A percentile compares a stretch with the other conserved stretches of the same genome.
Conservation (phyloP, 2,329 filamentous ascomycete genomes). For the Ustulina deusta region DNA sequence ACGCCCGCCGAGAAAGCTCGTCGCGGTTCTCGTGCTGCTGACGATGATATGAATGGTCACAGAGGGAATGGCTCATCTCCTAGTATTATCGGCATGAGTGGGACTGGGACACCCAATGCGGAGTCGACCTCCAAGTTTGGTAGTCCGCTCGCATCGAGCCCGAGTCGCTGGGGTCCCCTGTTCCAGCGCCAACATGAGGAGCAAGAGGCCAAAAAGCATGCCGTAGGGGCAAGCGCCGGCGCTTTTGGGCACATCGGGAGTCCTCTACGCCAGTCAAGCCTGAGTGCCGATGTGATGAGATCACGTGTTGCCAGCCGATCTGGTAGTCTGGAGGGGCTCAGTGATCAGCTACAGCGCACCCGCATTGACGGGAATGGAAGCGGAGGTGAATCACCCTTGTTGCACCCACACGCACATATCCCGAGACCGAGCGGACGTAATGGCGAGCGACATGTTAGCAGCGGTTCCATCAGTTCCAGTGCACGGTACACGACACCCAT, state of each 20-base stretch:
- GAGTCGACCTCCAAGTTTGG: slow-evolving; percentile 68
- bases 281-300: slow-evolving; percentile 65
- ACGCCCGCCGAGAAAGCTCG: slow-evolving; percentile 76
- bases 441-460: slow-evolving; percentile 70
- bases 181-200: slow-evolving; percentile 72
- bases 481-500: slow-evolving; percentile 73
- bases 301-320: slow-evolving; percentile 58
- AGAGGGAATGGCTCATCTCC: slow-evolving; percentile 52
- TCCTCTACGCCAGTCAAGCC: slow-evolving; percentile 71
- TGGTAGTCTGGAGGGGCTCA: slow-evolving; percentile 64
- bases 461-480: slow-evolving; percentile 68
- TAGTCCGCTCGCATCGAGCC: slow-evolving; percentile 69
- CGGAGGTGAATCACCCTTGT: slow-evolving; percentile 57
- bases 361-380: slow-evolving; percentile 60
- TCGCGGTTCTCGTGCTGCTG: slow-evolving; percentile 68
- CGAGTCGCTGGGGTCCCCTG: slow-evolving; percentile 70
- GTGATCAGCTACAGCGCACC: slow-evolving; percentile 72
- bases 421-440: slow-evolving; percentile 58
- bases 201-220: slow-evolving; percentile 62
- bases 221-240: slow-evolving; percentile 57
- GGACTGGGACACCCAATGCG: slow-evolving; percentile 56
- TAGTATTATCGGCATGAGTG: slow-evolving; percentile 53
- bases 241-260: slow-evolving; percentile 75
- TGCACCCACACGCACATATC: slow-evolving; percentile 62
- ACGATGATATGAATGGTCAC: slow-evolving; percentile 61